A percentile compares a stretch with the other conserved stretches of the same genome.
phyloP scores from a whole-genome alignment of 2,329 filamentous ascomycete genomes.

The Sordariomycetes sp. region DNA sequence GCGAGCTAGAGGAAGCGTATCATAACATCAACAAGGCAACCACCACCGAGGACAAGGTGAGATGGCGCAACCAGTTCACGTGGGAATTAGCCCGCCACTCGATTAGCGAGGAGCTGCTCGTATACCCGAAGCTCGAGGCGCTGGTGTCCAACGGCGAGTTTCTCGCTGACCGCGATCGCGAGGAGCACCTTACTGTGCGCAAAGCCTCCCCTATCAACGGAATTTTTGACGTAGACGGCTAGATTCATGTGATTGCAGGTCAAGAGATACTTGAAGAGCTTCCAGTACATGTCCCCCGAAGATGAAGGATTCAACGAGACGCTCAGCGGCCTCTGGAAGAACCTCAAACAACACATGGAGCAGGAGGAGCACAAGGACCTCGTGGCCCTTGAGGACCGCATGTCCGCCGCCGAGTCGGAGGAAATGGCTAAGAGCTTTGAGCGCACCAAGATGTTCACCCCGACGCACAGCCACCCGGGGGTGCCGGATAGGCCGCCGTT shows the following conservation, averaged over 20 bases:
- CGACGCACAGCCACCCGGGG: conserved; percentile 35
- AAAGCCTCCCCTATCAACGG: background rate
- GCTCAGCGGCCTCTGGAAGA: conserved; percentile 26
- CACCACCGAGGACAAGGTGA: conserved; percentile 21
- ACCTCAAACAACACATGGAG: conserved; percentile 30
- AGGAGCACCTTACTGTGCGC: conserved; percentile 29
- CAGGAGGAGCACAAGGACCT: conserved; percentile 36
- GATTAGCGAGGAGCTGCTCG: conserved; percentile 32
- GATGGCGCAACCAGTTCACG: conserved; percentile 30
- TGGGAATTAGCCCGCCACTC: conserved; percentile 36
- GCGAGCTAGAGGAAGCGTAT: conserved; percentile 21
- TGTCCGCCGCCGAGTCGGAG: conserved; percentile 19
- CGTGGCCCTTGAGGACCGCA: conserved; percentile 27
- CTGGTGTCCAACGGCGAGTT: conserved; percentile 26
- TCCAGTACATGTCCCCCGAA: conserved; percentile 27
- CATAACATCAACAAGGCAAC: conserved; percentile 18
- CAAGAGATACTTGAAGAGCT: conserved; percentile 33
- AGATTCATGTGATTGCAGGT: conserved; percentile 22
- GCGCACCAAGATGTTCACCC: conserved; percentile 39
- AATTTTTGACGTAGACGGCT: background rate
- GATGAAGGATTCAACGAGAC: conserved; percentile 27
- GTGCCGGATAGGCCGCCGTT: conserved; percentile 38
- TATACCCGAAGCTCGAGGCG: conserved; percentile 40
- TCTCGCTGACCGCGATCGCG: conserved; percentile 31
- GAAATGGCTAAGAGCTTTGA: conserved; percentile 27